phyloP scores from a whole-genome alignment of 768 basidiomycete species.

The Hygrocybe punicea region DNA sequence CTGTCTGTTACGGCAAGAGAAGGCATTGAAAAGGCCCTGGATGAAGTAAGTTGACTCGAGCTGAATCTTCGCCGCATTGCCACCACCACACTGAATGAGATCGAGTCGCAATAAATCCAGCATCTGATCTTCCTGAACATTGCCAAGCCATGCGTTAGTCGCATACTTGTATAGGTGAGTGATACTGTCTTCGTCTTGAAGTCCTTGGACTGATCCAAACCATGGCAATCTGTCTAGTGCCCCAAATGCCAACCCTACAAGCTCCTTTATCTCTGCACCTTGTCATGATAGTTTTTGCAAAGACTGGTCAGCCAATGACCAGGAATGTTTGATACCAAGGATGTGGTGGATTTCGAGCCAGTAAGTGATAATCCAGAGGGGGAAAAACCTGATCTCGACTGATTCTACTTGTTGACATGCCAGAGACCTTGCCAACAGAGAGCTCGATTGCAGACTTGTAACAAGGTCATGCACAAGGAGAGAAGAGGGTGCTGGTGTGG shows the following conservation, averaged over 20 bases:
- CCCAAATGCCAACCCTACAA: background rate
- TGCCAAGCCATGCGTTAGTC: slow-evolving; percentile 17
- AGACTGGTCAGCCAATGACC: background rate
- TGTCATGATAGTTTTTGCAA: background rate
- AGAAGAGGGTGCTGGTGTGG: background rate
- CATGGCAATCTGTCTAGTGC: slow-evolving; percentile 9
- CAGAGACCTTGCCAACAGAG: background rate
- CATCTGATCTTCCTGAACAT: slow-evolving; percentile 20
- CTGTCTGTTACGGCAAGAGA: background rate
- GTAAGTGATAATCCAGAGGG: slow-evolving; percentile 1
- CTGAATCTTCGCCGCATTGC: slow-evolving; percentile 1
- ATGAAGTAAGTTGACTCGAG: slow-evolving; percentile 7
- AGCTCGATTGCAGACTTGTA: background rate
- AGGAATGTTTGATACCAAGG: background rate
- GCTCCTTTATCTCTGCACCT: background rate
- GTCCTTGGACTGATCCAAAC: slow-evolving; percentile 14
- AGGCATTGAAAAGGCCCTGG: background rate
- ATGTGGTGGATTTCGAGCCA: background rate
- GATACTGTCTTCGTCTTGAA: slow-evolving; percentile 6
- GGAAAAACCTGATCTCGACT: background rate
- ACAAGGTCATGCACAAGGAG: background rate
- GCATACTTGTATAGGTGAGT: slow-evolving; percentile 11
- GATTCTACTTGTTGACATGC: background rate
- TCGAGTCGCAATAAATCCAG: slow-evolving; percentile 15
- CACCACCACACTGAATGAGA: background rate